Evolutionary conservation across 768 basidiomycete genomes (phyloP).

Genomic region (Leccinum longicurvipes): DNA sequence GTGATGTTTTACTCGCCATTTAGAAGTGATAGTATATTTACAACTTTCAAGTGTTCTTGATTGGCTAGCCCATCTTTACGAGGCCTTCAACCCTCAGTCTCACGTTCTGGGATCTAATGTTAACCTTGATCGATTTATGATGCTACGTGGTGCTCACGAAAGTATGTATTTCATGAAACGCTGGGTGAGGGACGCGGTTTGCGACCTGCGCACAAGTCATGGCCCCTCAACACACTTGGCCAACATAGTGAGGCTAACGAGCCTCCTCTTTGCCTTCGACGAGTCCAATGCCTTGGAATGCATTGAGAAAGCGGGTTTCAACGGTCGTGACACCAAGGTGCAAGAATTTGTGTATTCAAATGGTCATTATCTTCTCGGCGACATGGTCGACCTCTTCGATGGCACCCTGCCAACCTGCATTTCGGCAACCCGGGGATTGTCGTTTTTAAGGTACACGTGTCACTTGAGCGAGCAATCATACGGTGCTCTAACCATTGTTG

Average conservation of each 20-base stretch:
- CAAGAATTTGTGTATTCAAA: slow-evolving; percentile 12
- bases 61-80: slow-evolving; percentile 44
- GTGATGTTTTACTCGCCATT: background rate
- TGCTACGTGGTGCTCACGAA: slow-evolving; percentile 39
- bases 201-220: slow-evolving; percentile 13
- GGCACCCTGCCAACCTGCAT: slow-evolving; percentile 26
- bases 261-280: slow-evolving; percentile 41
- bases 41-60: slow-evolving; percentile 1
- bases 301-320: slow-evolving; percentile 33
- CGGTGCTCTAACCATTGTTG: slow-evolving; percentile 16
- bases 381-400: slow-evolving; percentile 30
- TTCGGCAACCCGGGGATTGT: slow-evolving; percentile 36
- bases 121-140: slow-evolving; percentile 31
- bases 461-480: slow-evolving; percentile 4
- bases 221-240: slow-evolving; percentile 34
- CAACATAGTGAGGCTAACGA: slow-evolving; percentile 33
- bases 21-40: background rate
- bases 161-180: slow-evolving; percentile 37
- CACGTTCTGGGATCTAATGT: slow-evolving; percentile 42
- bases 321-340: slow-evolving; percentile 1
- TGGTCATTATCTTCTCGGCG: slow-evolving; percentile 28
- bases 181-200: slow-evolving; percentile 51
- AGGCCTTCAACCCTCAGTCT: slow-evolving; percentile 46
- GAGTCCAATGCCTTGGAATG: slow-evolving; percentile 30
- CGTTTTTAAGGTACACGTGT: slow-evolving; percentile 36